phyloP scores from a whole-genome alignment of 2,329 filamentous ascomycete species.

The Mycosphaerella sp. region DNA sequence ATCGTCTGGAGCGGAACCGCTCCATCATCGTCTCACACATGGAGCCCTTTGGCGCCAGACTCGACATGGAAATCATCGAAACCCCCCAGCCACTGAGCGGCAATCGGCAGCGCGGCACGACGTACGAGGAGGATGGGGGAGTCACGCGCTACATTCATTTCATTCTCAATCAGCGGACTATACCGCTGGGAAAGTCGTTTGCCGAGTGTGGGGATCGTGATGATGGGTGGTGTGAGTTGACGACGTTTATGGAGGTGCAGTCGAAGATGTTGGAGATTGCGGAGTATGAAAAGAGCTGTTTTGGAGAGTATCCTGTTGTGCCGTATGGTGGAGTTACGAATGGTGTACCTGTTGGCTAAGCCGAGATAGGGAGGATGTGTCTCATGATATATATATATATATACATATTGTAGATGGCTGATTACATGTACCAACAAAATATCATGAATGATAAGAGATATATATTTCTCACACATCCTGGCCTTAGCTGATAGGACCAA shows the following conservation, averaged over 20 bases:
- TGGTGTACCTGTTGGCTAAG: slow-evolving; percentile 40
- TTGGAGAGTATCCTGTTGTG: slow-evolving; percentile 49
- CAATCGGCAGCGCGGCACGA: slow-evolving; percentile 41
- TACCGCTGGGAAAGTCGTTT: slow-evolving; percentile 63
- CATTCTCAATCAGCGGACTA: slow-evolving; percentile 60
- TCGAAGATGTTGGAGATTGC: slow-evolving; percentile 49
- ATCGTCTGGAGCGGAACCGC: slow-evolving; percentile 49
- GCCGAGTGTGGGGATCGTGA: slow-evolving; percentile 58
- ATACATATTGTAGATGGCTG: not conserved
- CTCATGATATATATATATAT: not conserved
- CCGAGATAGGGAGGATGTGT: not conserved
- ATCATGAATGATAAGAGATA: not conserved
- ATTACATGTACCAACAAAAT: not conserved
- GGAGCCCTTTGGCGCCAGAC: slow-evolving; percentile 64
- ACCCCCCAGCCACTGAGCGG: slow-evolving; percentile 58
- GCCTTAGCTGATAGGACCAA: slow-evolving; percentile 26
- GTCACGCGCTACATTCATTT: slow-evolving; percentile 68
- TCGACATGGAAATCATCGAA: slow-evolving; percentile 69
- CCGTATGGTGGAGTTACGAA: slow-evolving; percentile 48
- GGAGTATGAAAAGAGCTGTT: slow-evolving; percentile 61
- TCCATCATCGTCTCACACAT: slow-evolving; percentile 62
- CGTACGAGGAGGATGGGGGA: slow-evolving; percentile 43
- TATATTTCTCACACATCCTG: not conserved
- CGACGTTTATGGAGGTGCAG: slow-evolving; percentile 60
- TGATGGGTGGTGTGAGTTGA: slow-evolving; percentile 72